Evolutionary conservation across 148 eudicot genomes (phyloP).

Genomic region (Cornus kousa): DNA sequence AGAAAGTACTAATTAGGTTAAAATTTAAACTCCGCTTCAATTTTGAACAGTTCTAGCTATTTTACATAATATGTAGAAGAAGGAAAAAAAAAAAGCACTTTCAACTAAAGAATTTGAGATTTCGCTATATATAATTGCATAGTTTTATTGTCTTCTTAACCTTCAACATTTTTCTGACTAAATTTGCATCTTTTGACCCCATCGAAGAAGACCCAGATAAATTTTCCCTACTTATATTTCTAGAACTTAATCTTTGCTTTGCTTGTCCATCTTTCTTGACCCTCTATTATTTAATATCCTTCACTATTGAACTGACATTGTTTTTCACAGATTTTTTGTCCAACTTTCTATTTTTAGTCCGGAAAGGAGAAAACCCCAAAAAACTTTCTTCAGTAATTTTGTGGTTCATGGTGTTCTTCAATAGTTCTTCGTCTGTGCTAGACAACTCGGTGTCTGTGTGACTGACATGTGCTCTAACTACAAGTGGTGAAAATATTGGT

Average conservation of each 20-base stretch:
- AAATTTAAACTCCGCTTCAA: not conserved
- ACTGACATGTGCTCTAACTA: constrained; percentile 22
- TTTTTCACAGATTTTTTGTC: constrained; percentile 10
- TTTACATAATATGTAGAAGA: no score
- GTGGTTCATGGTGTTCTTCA: constrained; percentile 17
- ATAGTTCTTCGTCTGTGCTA: constrained; percentile 19
- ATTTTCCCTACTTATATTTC: constrained; percentile 25
- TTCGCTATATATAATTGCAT: no score
- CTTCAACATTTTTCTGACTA: constrained; percentile 34
- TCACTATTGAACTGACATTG: constrained; percentile 10
- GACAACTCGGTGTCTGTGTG: constrained; percentile 18
- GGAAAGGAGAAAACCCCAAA: constrained; percentile 32
- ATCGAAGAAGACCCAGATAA: constrained; percentile 18
- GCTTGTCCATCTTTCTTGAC: constrained; percentile 22
- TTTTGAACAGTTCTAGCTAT: no score
- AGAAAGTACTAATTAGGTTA: not conserved
- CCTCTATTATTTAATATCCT: constrained; percentile 22
- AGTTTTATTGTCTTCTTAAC: constrained; percentile 20
- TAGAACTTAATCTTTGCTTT: constrained; percentile 19
- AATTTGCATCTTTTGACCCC: constrained; percentile 21
- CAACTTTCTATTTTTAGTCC: constrained; percentile 26
- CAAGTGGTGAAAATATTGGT: constrained; percentile 33
- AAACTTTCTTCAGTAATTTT: constrained; percentile 17
- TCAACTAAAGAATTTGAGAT: not conserved
- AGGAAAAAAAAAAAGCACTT: not conserved